These are phyloP conservation scores for Hyphodiscus sp. DNA, from an alignment of 2,329 filamentous ascomycete genomes.

Conservation along the genomic window DNA sequence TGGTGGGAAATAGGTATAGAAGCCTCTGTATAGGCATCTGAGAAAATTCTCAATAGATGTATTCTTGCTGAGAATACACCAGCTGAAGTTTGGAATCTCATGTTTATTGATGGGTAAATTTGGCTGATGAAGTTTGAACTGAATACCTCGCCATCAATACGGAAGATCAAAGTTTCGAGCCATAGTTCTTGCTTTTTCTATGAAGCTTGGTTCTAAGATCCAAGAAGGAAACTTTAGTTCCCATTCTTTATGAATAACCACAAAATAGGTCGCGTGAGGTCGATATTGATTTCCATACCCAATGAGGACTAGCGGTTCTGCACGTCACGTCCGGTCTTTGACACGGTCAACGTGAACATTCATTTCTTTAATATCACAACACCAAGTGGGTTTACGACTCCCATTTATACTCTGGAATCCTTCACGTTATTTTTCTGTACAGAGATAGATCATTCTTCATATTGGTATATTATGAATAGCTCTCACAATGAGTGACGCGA, in stretches of 20 bases:
- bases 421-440: constrained; percentile 6
- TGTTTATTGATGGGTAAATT: too few relatives aligned
- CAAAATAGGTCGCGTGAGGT: constrained; percentile 1
- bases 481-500: constrained; percentile 29
- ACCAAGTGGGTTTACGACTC: constrained; percentile 6
- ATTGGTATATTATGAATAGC: constrained; percentile 22
- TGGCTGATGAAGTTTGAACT: too few relatives aligned
- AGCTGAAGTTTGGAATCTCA: too few relatives aligned
- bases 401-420: not conserved
- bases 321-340: constrained; percentile 7
- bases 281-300: constrained; percentile 1
- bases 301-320: not conserved
- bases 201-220: too few relatives aligned
- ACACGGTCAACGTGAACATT: constrained; percentile 1
- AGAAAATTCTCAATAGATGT: too few relatives aligned
- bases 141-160: too few relatives aligned
- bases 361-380: constrained; percentile 8
- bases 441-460: constrained; percentile 6
- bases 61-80: too few relatives aligned
- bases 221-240: too few relatives aligned
- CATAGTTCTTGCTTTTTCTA: too few relatives aligned
- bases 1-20: not conserved
- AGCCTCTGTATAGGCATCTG: too few relatives aligned
- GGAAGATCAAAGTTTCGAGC: too few relatives aligned
- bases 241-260: not conserved